These are phyloP conservation scores for Ophiocordyceps australis DNA, from an alignment of 2,329 filamentous ascomycete species.

Conservation along the genomic window DNA sequence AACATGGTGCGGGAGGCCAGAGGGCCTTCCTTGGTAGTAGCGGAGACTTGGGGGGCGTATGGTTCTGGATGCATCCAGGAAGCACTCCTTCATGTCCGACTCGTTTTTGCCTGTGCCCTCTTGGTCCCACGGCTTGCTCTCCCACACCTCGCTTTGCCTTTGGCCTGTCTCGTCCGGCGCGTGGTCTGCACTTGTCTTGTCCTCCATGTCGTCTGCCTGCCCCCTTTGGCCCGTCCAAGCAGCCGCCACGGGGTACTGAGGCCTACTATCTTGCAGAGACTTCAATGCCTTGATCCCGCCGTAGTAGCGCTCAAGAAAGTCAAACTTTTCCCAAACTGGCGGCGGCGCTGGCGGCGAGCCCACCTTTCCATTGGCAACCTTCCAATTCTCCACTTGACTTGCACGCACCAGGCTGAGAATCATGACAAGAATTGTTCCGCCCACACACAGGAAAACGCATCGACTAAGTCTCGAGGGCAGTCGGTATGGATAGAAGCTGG, in stretches of 20 bases:
- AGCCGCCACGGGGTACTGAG: slow-evolving; percentile 62
- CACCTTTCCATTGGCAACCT: slow-evolving; percentile 33
- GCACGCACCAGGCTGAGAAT: slow-evolving; percentile 58
- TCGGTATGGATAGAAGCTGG: slow-evolving; percentile 29
- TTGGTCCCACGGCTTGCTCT: slow-evolving; percentile 16
- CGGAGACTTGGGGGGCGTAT: slow-evolving; percentile 51
- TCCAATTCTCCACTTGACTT: slow-evolving; percentile 51
- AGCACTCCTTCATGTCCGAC: slow-evolving; percentile 50
- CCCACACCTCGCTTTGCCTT: slow-evolving; percentile 7
- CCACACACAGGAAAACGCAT: slow-evolving; percentile 58
- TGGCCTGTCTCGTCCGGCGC: slow-evolving; percentile 1
- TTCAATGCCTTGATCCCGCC: slow-evolving; percentile 66
- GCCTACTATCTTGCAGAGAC: slow-evolving; percentile 43
- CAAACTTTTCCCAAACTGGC: slow-evolving; percentile 67
- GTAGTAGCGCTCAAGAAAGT: slow-evolving; percentile 76
- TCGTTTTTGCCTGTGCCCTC: slow-evolving; percentile 22
- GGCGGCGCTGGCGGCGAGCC: slow-evolving; percentile 35
- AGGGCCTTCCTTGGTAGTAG: slow-evolving; percentile 60
- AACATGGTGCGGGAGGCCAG: slow-evolving; percentile 68
- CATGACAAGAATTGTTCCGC: slow-evolving; percentile 55
- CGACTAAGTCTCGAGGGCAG: slow-evolving; percentile 57
- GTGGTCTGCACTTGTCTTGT: slow-evolving; percentile 2
- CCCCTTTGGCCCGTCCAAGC: too few relatives aligned
- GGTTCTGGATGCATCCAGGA: slow-evolving; percentile 49
- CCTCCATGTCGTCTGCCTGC: background rate